A percentile compares a stretch with the other conserved stretches of the same genome.
Evolutionary conservation across 2,329 filamentous ascomycete species (phyloP).

Genomic region (Trichoderma sp.): DNA sequence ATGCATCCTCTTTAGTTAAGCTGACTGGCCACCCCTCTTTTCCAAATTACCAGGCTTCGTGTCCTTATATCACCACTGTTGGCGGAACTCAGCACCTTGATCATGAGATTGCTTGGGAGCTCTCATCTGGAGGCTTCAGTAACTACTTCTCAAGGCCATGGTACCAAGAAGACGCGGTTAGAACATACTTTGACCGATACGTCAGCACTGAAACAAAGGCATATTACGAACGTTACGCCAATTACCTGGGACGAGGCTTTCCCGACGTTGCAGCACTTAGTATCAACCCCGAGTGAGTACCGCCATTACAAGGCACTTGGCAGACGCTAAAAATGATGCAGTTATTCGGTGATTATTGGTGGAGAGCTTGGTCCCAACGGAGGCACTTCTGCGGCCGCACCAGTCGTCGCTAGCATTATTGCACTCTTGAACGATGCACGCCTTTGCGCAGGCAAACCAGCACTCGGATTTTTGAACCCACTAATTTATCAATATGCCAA

Average conservation of each 20-base stretch:
- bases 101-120: constrained; percentile 48
- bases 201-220: constrained; percentile 49
- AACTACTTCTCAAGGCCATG: constrained; percentile 51
- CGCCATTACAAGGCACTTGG: constrained; percentile 18
- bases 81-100: constrained; percentile 51
- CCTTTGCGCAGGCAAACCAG: constrained; percentile 47
- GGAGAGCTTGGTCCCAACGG: constrained; percentile 38
- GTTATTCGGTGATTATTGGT: constrained; percentile 33
- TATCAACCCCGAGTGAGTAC: constrained; percentile 61
- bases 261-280: constrained; percentile 50
- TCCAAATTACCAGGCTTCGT: constrained; percentile 39
- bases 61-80: constrained; percentile 54
- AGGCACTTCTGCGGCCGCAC: constrained; percentile 53
- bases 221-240: constrained; percentile 45
- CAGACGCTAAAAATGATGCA: background rate
- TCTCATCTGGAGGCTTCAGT: constrained; percentile 58
- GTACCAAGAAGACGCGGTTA: constrained; percentile 51
- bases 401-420: constrained; percentile 53
- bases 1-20: too few species aligned
- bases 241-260: constrained; percentile 47
- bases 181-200: constrained; percentile 44
- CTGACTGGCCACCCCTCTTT: background rate
- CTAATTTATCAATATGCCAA: constrained; percentile 43
- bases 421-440: constrained; percentile 54
- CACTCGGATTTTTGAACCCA: constrained; percentile 56